These are phyloP conservation scores for Aspergillus pseudoglaucus DNA, from an alignment of 2,329 filamentous ascomycete species.

Conservation along the genomic window DNA sequence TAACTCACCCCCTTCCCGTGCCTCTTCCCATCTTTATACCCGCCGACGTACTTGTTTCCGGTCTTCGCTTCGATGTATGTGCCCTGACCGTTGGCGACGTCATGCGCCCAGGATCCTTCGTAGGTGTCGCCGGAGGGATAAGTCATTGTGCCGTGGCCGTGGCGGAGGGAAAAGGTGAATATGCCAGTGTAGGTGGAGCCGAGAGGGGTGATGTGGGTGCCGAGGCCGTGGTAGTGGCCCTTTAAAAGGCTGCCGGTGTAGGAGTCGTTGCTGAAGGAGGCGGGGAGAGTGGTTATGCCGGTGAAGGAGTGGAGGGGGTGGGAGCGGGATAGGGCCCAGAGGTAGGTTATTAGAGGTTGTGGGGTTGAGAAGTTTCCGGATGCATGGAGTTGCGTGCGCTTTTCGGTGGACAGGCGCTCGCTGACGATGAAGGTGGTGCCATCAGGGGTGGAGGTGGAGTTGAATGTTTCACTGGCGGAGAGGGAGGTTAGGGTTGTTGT, in stretches of 20 bases:
- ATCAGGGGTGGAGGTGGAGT: constrained; percentile 25
- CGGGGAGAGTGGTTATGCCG: constrained; percentile 45
- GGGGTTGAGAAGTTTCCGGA: constrained; percentile 32
- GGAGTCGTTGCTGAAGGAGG: constrained; percentile 50
- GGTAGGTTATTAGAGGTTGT: constrained; percentile 36
- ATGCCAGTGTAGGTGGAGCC: constrained; percentile 52
- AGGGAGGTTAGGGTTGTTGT: constrained; percentile 29
- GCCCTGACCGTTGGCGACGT: constrained; percentile 49
- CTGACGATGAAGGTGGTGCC: constrained; percentile 38
- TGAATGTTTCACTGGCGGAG: constrained; percentile 30
- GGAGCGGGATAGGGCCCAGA: constrained; percentile 38
- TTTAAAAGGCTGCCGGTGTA: constrained; percentile 50
- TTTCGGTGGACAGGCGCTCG: constrained; percentile 32
- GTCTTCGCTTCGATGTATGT: constrained; percentile 51
- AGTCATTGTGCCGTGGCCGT: constrained; percentile 52
- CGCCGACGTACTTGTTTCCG: constrained; percentile 56
- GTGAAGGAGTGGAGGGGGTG: constrained; percentile 41
- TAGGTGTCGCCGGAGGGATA: constrained; percentile 50
- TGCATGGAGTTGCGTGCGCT: constrained; percentile 27
- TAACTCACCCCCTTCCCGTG: constrained; percentile 57
- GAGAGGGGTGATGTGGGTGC: constrained; percentile 47
- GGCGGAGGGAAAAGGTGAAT: constrained; percentile 47
- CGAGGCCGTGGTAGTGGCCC: constrained; percentile 49
- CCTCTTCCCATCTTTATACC: constrained; percentile 55
- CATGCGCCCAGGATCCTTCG: constrained; percentile 41